Evolutionary conservation across 768 basidiomycete genomes (phyloP), one percentile per base, ranked within the genome.

Genomic region (Leccinellum luteum): DNA sequence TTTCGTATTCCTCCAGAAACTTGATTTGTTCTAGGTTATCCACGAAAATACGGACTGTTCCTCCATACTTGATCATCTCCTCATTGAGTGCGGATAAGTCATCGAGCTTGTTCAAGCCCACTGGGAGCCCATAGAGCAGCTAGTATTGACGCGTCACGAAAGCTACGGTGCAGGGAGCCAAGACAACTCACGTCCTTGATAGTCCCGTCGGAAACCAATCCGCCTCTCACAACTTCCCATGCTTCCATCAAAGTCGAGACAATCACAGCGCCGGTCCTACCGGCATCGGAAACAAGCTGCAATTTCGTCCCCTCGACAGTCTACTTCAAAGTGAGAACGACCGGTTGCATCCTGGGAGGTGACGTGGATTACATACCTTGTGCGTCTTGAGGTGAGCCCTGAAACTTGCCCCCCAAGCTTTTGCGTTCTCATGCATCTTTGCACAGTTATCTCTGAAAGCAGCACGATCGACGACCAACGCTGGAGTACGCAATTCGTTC

Each of bases 161-260:
- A 54, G 54, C 44, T 6, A 48, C 12, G 31, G 48, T n/a, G n/a
- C n/a, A 25, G 54, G 45, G 47, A 53, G 9, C 34, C 47, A n/a
- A 44, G 48, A 54, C 45, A 50, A 74, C 86, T 68, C 56, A 91
- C 93, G 76, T 94, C 90, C 69, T 87, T 86, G 23, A 93, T 86
- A 2, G 80, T 82, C 3, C 84, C 85, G 58, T 92, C 89, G 10
- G 81, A 77, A 21, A 90, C 81, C 48, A 92, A 71, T 13, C 89
- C 90, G 6, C 78, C 79, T 49, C 78, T 77, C 19, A 89, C 78
- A 7, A 93, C 79, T 57, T 85, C 78, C 85, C 89, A 90, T 5
- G 88, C 87, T 70, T 94, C 93, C 79, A 86, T 83, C 61, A 93
- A 63, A 3, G 90, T 93, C n/a, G 90, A 94, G 8, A 89, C 87